phyloP scores from a whole-genome alignment of 441 rosid genomes.

The Gossypium lobatum region DNA sequence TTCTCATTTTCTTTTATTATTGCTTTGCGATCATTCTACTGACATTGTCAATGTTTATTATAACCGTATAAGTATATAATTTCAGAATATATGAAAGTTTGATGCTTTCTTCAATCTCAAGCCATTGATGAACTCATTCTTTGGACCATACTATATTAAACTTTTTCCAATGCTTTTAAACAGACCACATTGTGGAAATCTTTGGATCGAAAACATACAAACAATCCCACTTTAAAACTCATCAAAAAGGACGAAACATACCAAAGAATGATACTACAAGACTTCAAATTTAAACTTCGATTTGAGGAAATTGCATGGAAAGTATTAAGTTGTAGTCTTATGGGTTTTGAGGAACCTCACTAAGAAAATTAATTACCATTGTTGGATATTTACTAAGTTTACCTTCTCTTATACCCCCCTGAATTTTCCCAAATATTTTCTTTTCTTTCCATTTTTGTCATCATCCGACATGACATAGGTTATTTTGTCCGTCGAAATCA shows the following conservation, averaged over 20 bases:
- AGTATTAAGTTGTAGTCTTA: slow-evolving; percentile 10
- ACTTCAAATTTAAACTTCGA: not conserved
- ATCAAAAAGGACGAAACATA: not conserved
- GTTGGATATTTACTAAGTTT: not conserved
- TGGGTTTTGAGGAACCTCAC: not conserved
- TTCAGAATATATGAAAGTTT: not conserved
- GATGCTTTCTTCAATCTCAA: not conserved
- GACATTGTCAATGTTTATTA: too few relatives aligned
- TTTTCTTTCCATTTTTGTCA: not conserved
- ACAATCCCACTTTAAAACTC: not conserved
- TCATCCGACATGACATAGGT: not conserved
- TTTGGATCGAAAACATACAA: not conserved
- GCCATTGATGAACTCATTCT: not conserved
- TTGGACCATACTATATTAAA: not conserved
- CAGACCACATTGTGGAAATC: not conserved
- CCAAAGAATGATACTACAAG: not conserved
- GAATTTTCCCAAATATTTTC: not conserved
- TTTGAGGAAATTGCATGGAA: slow-evolving; percentile 17
- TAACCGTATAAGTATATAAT: too few relatives aligned
- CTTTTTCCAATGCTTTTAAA: too few relatives aligned
- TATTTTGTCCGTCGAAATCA: not conserved
- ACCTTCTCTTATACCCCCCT: not conserved
- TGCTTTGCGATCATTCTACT: too few relatives aligned
- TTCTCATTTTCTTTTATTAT: too few relatives aligned
- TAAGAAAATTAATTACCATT: not conserved